These are phyloP conservation scores for Teratosphaeria pseudoeucalypti DNA, from an alignment of 2,329 filamentous ascomycete species.

Conservation along the genomic window DNA sequence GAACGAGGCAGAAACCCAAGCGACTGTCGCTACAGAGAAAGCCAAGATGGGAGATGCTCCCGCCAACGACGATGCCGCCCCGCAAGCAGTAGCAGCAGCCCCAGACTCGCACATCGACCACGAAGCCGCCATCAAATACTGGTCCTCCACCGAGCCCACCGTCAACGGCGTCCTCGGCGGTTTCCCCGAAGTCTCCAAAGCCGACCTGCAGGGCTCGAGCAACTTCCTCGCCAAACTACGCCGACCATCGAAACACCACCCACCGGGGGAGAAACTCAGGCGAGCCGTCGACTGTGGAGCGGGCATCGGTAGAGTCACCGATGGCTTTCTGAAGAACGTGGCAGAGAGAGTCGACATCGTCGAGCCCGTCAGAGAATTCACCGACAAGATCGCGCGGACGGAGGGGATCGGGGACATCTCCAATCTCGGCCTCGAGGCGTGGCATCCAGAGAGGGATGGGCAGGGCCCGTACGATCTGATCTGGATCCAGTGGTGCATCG, in stretches of 20 bases:
- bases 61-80: not conserved
- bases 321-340: conserved; percentile 61
- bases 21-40: not conserved
- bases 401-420: conserved; percentile 53
- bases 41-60: not conserved
- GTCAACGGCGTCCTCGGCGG: conserved; percentile 72
- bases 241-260: conserved; percentile 23
- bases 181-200: conserved; percentile 55
- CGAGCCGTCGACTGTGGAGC: conserved; percentile 51
- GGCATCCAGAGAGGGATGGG: conserved; percentile 37
- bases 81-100: not conserved
- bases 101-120: conserved; percentile 37
- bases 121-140: conserved; percentile 38
- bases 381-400: conserved; percentile 43
- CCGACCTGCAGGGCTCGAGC: conserved; percentile 61
- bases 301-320: conserved; percentile 73
- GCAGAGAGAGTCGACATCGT: conserved; percentile 69
- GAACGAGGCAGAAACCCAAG: not conserved
- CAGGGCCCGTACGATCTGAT: conserved; percentile 60
- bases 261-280: conserved; percentile 20
- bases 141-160: conserved; percentile 42
- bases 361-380: conserved; percentile 78
- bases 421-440: conserved; percentile 65
- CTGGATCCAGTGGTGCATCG: conserved; percentile 86
- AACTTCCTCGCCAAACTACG: conserved; percentile 60